A percentile compares a stretch with the other conserved stretches of the same genome.
Conservation (phyloP, 768 basidiomycete genomes). For the Naganishia kalamii region DNA sequence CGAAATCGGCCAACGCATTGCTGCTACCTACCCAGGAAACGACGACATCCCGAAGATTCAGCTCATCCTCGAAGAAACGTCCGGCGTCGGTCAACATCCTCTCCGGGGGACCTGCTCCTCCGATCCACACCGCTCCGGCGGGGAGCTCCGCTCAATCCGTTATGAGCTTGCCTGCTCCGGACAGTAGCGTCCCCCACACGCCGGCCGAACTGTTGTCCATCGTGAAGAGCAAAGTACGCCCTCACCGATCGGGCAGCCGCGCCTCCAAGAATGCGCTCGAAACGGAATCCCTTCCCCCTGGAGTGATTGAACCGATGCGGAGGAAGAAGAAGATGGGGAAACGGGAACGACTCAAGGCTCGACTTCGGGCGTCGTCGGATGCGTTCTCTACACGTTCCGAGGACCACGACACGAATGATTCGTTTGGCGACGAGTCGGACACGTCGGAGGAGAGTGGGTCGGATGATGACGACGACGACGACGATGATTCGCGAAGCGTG, state of each 20-base stretch:
- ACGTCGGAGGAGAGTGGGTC: conserved; percentile 14
- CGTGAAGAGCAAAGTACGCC: conserved; percentile 16
- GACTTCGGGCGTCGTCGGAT: conserved; percentile 15
- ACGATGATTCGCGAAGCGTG: conserved; percentile 39
- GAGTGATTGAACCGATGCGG: background rate
- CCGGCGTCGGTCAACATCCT: background rate
- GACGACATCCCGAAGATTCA: background rate
- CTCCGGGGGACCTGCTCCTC: background rate
- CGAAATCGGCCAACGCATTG: background rate
- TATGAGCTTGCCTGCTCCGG: conserved; percentile 3
- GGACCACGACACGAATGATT: background rate
- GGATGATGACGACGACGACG: conserved; percentile 26
- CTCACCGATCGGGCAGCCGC: conserved; percentile 6
- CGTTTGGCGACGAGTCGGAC: conserved; percentile 12
- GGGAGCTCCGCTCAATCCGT: conserved; percentile 5
- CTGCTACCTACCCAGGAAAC: background rate
- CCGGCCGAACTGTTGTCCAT: conserved; percentile 28
- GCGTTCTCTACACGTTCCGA: conserved; percentile 1
- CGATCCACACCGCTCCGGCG: background rate
- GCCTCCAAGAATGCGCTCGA: background rate
- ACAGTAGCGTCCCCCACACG: background rate
- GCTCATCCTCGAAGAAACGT: conserved; percentile 9
- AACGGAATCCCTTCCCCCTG: background rate
- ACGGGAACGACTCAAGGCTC: conserved; percentile 17
- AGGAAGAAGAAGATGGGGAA: conserved; percentile 2